Evolutionary conservation across 306 rosid species (phyloP).

Genomic region (Cucurbita ficifolia): DNA sequence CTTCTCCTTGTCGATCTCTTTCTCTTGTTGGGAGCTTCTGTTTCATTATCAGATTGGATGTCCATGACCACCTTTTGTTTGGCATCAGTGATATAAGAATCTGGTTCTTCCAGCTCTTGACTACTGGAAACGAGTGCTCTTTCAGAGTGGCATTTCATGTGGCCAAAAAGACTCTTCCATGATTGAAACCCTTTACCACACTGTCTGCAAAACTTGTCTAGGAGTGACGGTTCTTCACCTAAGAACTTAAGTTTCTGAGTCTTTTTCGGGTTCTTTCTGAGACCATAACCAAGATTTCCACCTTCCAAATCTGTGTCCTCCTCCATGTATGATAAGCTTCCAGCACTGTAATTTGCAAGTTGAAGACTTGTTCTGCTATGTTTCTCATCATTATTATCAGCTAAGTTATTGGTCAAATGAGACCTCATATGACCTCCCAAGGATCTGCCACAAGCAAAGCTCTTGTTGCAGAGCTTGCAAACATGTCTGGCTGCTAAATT

Average conservation of each 20-base stretch:
- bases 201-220: slow-evolving; percentile 61
- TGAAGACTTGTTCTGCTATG: slow-evolving; percentile 13
- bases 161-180: slow-evolving; percentile 84
- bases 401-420: slow-evolving; percentile 34
- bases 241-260: slow-evolving; percentile 46
- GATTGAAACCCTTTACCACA: slow-evolving; percentile 66
- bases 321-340: slow-evolving; percentile 11
- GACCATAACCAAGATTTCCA: slow-evolving; percentile 31
- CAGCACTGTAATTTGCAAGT: slow-evolving; percentile 18
- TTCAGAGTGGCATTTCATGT: slow-evolving; percentile 77
- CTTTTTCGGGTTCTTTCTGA: slow-evolving; percentile 73
- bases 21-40: slow-evolving; percentile 29
- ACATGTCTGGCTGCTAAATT: slow-evolving; percentile 34
- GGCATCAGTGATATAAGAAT: slow-evolving; percentile 37
- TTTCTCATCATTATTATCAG: slow-evolving; percentile 25
- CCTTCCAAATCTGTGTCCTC: background rate
- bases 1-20: slow-evolving; percentile 49
- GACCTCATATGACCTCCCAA: slow-evolving; percentile 97
- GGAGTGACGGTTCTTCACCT: slow-evolving; percentile 23
- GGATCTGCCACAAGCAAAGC: slow-evolving; percentile 79
- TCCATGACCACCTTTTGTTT: slow-evolving; percentile 32
- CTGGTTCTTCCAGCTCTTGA: slow-evolving; percentile 34
- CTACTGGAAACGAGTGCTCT: slow-evolving; percentile 29
- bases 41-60: slow-evolving; percentile 61
- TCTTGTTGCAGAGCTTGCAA: slow-evolving; percentile 76